These are phyloP conservation scores for Dactylonectria estremocensis DNA, from an alignment of 2,329 filamentous ascomycete species.

Conservation along the genomic window DNA sequence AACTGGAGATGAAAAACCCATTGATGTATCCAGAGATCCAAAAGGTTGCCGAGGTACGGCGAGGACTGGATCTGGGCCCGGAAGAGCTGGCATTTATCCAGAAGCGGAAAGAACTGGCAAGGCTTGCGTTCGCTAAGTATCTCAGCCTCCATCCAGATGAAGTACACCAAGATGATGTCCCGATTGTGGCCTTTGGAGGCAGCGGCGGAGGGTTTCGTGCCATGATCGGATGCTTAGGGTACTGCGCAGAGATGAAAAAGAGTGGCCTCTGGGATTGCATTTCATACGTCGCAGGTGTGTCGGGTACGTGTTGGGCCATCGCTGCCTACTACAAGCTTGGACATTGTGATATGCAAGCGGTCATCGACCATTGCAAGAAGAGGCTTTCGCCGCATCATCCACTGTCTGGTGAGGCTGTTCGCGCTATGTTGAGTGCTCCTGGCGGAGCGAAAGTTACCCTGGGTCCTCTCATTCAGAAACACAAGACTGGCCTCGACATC, in stretches of 20 bases:
- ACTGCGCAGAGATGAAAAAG: conserved; percentile 22
- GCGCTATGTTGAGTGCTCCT: conserved; percentile 27
- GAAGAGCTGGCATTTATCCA: conserved; percentile 21
- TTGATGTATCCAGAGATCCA: conserved; percentile 23
- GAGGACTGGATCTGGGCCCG: conserved; percentile 15
- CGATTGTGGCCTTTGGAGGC: conserved; percentile 20
- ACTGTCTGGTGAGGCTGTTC: conserved; percentile 26
- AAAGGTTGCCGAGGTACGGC: conserved; percentile 16
- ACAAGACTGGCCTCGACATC: conserved; percentile 11
- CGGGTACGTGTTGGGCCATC: conserved; percentile 27
- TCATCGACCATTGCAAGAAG: conserved; percentile 28
- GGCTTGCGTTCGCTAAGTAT: conserved; percentile 17
- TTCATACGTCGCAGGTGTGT: conserved; percentile 26
- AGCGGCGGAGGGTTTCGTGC: conserved; percentile 29
- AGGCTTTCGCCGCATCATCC: conserved; percentile 28
- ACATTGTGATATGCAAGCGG: conserved; percentile 20
- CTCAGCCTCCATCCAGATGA: conserved; percentile 4
- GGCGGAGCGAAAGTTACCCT: conserved; percentile 24
- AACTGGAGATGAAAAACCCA: conserved; percentile 24
- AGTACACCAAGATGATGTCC: conserved; percentile 27
- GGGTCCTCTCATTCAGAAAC: conserved; percentile 27
- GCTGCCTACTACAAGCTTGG: conserved; percentile 24
- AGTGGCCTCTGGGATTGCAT: conserved; percentile 26
- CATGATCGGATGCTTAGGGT: conserved; percentile 27
- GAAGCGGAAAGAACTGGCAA: conserved; percentile 9